Evolutionary conservation across 257 asterid genomes (phyloP), one percentile per base, ranked within the genome.

Genomic region (Penstemon eatonii): DNA sequence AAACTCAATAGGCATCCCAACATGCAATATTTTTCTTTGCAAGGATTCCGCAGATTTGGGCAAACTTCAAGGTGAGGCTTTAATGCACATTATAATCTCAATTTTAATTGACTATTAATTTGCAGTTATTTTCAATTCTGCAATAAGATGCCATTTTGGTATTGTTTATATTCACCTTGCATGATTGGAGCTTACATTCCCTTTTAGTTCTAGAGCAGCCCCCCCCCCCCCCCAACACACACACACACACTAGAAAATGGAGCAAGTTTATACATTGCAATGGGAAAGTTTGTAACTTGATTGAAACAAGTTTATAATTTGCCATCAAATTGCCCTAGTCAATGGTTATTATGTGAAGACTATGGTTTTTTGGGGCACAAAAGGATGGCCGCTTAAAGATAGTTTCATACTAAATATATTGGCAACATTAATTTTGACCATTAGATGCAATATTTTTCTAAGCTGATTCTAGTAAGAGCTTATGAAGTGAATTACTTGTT

Each of bases 11-110:
- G 99, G 96, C 96, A 56, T 88, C 90, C 51, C 99, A 93, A 56
- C 97, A 93, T 82, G 99, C 96, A 65, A 83, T 93, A 42, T 93
- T 93, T 81, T 84, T 93, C 88, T 83, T 69, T 61, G 99, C 99
- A 56, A 84, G 97, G 80, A 74, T 93, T 70, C 99, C 99, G 56
- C 99, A 93, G 80, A 93, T 93, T 63, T 78, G 85, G 86, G 72
- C 84, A 73, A 93, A 93, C 81, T 85, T 82, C 71, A 90, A 93
- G 88, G 99, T 90, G 72, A 73, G 44, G 36, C 44, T n/a, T 54
- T 5, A 51, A 11, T 41, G 50, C 54, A 47, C 7, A 4, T 38
- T 11, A 19, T 53, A 33, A 53, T 38, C 37, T 65, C 51, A 69
- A 33, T 60, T 46, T 52, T 52, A 69, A 58, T 68, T 60, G 47